phyloP scores from a whole-genome alignment of 768 basidiomycete genomes.

The Lactifluus rugatus region DNA sequence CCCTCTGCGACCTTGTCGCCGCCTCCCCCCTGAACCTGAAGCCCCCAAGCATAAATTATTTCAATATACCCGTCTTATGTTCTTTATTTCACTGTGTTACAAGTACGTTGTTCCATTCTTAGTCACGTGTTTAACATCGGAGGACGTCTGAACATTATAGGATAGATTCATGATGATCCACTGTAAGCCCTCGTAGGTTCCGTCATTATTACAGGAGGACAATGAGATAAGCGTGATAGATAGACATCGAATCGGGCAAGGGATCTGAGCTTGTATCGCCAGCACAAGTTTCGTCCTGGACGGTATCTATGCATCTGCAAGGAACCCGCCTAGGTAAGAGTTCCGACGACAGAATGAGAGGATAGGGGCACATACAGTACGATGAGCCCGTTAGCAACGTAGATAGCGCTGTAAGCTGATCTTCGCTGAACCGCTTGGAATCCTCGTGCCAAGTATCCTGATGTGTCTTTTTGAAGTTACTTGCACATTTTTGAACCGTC shows the following conservation, averaged over 20 bases:
- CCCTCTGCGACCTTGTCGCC: not conserved
- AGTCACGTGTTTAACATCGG: not conserved
- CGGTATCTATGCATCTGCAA: constrained; percentile 19
- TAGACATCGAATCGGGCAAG: not conserved
- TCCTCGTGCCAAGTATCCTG: constrained; percentile 90
- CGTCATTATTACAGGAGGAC: not conserved
- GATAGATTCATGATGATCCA: not conserved
- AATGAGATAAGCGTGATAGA: constrained; percentile 1
- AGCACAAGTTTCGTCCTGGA: not conserved
- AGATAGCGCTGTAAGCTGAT: constrained; percentile 72
- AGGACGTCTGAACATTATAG: not conserved
- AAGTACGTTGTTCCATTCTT: not conserved
- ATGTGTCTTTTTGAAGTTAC: constrained; percentile 73
- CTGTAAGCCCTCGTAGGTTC: not conserved
- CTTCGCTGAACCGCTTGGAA: constrained; percentile 74
- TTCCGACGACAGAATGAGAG: not conserved
- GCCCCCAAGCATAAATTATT: not conserved
- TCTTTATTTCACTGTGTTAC: not conserved
- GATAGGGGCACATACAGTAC: constrained; percentile 45
- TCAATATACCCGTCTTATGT: not conserved
- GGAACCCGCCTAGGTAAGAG: not conserved
- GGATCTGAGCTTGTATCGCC: not conserved
- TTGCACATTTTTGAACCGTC: constrained; percentile 70
- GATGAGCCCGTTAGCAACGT: constrained; percentile 81
- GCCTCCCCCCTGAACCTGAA: not conserved